A percentile compares a stretch with the other conserved stretches of the same genome.
phyloP scores from a whole-genome alignment of 306 rosid species.

The Trifolium repens region DNA sequence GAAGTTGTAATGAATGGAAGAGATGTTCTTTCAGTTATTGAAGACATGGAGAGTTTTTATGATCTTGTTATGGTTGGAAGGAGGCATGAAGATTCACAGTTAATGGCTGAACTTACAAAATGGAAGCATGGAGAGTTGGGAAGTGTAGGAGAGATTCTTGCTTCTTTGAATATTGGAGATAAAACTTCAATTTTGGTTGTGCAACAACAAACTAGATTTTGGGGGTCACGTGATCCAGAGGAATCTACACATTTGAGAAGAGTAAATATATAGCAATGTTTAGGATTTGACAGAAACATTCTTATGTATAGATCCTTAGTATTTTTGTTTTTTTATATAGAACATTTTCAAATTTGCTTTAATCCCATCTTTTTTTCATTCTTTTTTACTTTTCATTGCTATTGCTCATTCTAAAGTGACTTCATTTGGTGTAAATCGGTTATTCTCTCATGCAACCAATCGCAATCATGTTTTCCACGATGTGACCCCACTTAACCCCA shows the following conservation, averaged over 20 bases:
- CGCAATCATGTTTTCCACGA: too few relatives aligned
- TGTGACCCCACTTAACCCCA: too few relatives aligned
- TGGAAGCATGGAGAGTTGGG: constrained; percentile 64
- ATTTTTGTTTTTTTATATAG: constrained; percentile 8
- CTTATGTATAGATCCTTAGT: constrained; percentile 28
- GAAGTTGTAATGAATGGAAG: constrained; percentile 37
- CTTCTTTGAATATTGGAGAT: constrained; percentile 45
- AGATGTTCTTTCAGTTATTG: constrained; percentile 48
- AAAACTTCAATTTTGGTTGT: constrained; percentile 63
- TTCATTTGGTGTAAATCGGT: background rate
- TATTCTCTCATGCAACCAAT: too few relatives aligned
- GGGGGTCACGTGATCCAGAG: constrained; percentile 73
- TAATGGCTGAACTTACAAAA: constrained; percentile 54
- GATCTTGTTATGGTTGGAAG: constrained; percentile 72
- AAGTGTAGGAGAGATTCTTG: constrained; percentile 61
- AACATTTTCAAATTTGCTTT: constrained; percentile 20
- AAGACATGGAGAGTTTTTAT: constrained; percentile 45
- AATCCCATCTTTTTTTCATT: background rate
- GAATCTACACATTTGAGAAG: constrained; percentile 53
- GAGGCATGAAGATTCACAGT: constrained; percentile 56
- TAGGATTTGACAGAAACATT: constrained; percentile 29
- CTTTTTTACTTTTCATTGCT: background rate
- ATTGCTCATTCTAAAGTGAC: background rate
- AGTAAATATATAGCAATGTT: constrained; percentile 36
- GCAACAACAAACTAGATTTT: constrained; percentile 66